Conservation (phyloP, 495 filamentous ascomycete genomes). For the Astrothelium subdiscretum region DNA sequence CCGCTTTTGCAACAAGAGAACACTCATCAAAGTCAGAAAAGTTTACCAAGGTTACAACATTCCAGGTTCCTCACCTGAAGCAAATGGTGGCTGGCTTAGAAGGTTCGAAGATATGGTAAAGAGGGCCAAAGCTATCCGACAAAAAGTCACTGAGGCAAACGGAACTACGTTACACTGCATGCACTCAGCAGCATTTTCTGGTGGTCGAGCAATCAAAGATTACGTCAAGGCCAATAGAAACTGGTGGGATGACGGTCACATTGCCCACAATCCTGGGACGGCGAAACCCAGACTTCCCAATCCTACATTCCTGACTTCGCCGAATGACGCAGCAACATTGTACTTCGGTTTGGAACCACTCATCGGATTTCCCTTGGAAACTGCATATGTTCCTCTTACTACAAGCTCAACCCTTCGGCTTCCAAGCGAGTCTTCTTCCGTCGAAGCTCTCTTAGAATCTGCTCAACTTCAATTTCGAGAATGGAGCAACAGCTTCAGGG, state of each 20-base stretch:
- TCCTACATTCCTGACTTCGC: constrained; percentile 22
- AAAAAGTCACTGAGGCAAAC: neutral
- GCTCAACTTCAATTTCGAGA: constrained; percentile 7
- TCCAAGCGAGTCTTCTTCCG: neutral
- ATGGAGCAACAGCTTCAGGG: constrained; percentile 5
- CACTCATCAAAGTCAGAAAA: constrained; percentile 17
- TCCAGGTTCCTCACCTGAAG: neutral
- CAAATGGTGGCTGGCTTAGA: neutral
- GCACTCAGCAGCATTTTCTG: neutral
- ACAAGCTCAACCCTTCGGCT: neutral
- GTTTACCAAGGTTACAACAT: constrained; percentile 13
- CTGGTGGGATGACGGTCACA: neutral
- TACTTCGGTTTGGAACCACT: constrained; percentile 20
- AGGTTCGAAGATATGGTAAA: neutral
- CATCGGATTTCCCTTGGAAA: constrained; percentile 18
- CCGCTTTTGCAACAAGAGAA: constrained; percentile 22
- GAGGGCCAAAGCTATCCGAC: neutral
- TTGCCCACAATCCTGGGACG: neutral
- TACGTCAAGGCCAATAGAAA: neutral
- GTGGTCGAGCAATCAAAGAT: neutral
- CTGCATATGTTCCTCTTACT: constrained; percentile 8
- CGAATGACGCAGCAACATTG: constrained; percentile 5
- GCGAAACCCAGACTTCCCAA: constrained; percentile 15
- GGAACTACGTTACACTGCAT: neutral
- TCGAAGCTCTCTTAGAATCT: neutral